phyloP scores from a whole-genome alignment of 2,329 filamentous ascomycete species.

The Pseudogymnoascus sp. region DNA sequence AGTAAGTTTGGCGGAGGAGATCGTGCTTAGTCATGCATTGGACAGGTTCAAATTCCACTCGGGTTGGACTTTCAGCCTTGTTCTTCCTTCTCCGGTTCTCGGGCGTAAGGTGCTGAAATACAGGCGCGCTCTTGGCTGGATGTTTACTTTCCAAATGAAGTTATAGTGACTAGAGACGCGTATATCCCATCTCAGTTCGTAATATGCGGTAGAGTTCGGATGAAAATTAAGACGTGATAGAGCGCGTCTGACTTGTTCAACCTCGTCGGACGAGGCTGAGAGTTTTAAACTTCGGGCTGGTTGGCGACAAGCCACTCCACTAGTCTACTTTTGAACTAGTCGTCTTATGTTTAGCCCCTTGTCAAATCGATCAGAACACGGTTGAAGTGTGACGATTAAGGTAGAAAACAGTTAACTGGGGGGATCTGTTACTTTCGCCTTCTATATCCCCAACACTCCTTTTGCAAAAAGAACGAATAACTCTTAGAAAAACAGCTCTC shows the following conservation, averaged over 20 bases:
- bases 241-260: neutral
- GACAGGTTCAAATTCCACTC: neutral
- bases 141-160: neutral
- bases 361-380: slow-evolving; percentile 11
- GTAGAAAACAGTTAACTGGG: slow-evolving; percentile 7
- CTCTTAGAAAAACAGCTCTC: neutral
- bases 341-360: neutral
- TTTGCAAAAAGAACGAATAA: neutral
- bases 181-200: neutral
- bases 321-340: neutral
- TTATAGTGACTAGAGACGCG: neutral
- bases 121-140: neutral
- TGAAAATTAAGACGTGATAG: neutral
- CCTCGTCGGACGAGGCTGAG: slow-evolving; percentile 4
- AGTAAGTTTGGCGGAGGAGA: slow-evolving; percentile 3
- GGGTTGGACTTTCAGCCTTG: neutral
- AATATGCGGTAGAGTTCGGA: neutral
- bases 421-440: slow-evolving; percentile 3
- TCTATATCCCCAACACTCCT: slow-evolving; percentile 6
- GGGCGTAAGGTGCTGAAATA: neutral
- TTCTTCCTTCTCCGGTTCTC: neutral
- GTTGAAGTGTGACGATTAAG: slow-evolving; percentile 8
- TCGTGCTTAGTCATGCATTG: neutral
- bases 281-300: slow-evolving; percentile 2
- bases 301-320: neutral